A percentile compares a stretch with the other conserved stretches of the same genome.
phyloP scores from a whole-genome alignment of 495 filamentous ascomycete genomes.

The Xylaria intraflava region DNA sequence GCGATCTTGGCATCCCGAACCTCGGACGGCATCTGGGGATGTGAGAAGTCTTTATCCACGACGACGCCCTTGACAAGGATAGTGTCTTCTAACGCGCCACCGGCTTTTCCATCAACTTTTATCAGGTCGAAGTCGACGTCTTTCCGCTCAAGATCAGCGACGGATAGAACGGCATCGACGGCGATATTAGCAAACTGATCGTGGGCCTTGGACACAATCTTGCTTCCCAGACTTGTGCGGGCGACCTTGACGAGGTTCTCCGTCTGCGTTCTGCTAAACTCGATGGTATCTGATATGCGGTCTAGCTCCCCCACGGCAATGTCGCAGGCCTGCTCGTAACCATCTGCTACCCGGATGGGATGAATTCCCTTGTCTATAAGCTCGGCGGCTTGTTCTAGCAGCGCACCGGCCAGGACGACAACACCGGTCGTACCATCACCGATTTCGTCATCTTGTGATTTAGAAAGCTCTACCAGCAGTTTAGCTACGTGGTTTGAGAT shows the following conservation, averaged over 20 bases:
- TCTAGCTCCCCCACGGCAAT: slow-evolving; percentile 90
- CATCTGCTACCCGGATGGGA: slow-evolving; percentile 95
- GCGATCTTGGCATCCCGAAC: slow-evolving; percentile 93
- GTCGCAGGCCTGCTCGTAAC: slow-evolving; percentile 95
- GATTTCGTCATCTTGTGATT: slow-evolving; percentile 98
- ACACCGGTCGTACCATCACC: slow-evolving; percentile 98
- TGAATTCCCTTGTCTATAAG: slow-evolving; percentile 99
- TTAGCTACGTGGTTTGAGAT: slow-evolving; percentile 98
- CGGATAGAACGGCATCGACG: slow-evolving; percentile 91
- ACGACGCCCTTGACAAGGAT: slow-evolving; percentile 95
- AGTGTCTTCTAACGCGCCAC: slow-evolving; percentile 89
- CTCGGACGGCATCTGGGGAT: slow-evolving; percentile 96
- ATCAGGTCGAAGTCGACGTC: slow-evolving; percentile 99
- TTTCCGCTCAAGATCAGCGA: slow-evolving; percentile 91
- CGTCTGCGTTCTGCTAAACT: slow-evolving; percentile 71
- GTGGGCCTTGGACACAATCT: slow-evolving; percentile 98
- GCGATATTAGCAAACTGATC: slow-evolving; percentile 97
- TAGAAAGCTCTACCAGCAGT: slow-evolving; percentile 93
- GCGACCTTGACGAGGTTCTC: slow-evolving; percentile 87
- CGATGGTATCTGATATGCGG: slow-evolving; percentile 81
- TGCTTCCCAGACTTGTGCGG: slow-evolving; percentile 93
- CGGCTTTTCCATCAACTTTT: slow-evolving; percentile 98
- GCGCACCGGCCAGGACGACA: slow-evolving; percentile 88
- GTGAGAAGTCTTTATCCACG: slow-evolving; percentile 99
- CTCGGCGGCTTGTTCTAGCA: slow-evolving; percentile 95